Evolutionary conservation across 306 rosid species (phyloP).

Genomic region (Begonia peltatifolia): DNA sequence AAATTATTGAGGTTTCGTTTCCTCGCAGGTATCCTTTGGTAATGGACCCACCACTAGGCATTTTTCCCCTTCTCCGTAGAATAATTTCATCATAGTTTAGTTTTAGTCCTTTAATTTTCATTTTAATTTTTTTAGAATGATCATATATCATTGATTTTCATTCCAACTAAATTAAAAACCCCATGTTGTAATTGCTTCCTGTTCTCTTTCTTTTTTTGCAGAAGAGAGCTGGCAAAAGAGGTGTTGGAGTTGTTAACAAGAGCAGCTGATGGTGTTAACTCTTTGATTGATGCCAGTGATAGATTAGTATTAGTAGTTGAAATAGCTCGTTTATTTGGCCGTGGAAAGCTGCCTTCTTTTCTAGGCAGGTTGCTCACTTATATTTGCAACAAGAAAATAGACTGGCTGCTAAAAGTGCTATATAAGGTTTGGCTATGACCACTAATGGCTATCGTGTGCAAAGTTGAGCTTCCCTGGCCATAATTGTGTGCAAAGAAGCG

Average conservation of each 20-base stretch:
- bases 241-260: conserved; percentile 76
- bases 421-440: conserved; percentile 95
- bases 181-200: too few relatives aligned
- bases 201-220: too few relatives aligned
- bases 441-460: conserved; percentile 92
- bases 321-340: conserved; percentile 94
- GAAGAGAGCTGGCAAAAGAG: conserved; percentile 90
- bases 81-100: too few relatives aligned
- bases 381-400: conserved; percentile 89
- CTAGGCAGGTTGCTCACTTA: conserved; percentile 95
- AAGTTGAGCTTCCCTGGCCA: conserved; percentile 50
- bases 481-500: too few relatives aligned
- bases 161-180: too few relatives aligned
- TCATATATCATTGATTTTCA: too few relatives aligned
- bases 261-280: conserved; percentile 95
- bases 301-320: conserved; percentile 71
- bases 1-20: conserved; percentile 59
- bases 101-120: too few relatives aligned
- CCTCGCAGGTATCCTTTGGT: conserved; percentile 54
- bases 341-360: too few relatives aligned
- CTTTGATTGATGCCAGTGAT: conserved; percentile 91
- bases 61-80: too few relatives aligned
- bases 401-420: conserved; percentile 37
- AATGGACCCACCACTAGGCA: too few relatives aligned
- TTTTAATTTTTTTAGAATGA: too few relatives aligned